Conservation (phyloP, 495 filamentous ascomycete genomes). For the Thozetella sp. region DNA sequence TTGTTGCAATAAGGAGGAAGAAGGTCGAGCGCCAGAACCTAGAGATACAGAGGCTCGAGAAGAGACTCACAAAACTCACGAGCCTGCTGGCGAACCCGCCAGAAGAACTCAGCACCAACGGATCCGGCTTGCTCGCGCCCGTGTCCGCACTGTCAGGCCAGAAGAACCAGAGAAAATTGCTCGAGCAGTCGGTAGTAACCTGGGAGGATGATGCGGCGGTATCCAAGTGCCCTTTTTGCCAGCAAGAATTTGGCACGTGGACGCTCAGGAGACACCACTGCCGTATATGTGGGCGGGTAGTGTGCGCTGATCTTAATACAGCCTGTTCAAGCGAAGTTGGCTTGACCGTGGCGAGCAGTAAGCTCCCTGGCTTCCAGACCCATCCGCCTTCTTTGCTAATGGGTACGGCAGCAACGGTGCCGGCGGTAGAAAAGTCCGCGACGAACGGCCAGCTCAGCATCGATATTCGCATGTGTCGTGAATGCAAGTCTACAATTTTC, state of each 20-base stretch:
- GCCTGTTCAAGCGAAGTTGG: conserved; percentile 84
- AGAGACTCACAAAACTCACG: conserved; percentile 87
- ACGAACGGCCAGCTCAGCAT: conserved; percentile 59
- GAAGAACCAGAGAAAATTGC: conserved; percentile 66
- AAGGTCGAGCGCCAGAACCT: conserved; percentile 81
- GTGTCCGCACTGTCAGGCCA: conserved; percentile 38
- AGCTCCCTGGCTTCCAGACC: conserved; percentile 23
- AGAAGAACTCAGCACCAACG: conserved; percentile 44
- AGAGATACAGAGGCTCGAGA: conserved; percentile 88
- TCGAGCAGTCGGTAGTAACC: conserved; percentile 90
- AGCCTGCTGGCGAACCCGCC: conserved; percentile 76
- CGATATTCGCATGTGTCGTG: conserved; percentile 88
- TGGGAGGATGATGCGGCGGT: conserved; percentile 94
- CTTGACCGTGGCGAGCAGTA: conserved; percentile 71
- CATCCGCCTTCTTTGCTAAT: conserved; percentile 6
- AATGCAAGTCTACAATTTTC: conserved; percentile 86
- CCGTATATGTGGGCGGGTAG: conserved; percentile 86
- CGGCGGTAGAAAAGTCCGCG: conserved; percentile 60
- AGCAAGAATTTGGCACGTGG: conserved; percentile 90
- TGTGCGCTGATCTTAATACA: conserved; percentile 84
- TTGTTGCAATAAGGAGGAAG: conserved; percentile 68
- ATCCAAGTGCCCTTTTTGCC: conserved; percentile 83
- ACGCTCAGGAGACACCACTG: conserved; percentile 93
- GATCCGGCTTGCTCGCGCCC: conserved; percentile 28
- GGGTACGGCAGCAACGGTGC: conserved; percentile 40